Evolutionary conservation across 2,329 filamentous ascomycete genomes (phyloP), one percentile per base, ranked within the genome.

Genomic region (Geosmithia flava): DNA sequence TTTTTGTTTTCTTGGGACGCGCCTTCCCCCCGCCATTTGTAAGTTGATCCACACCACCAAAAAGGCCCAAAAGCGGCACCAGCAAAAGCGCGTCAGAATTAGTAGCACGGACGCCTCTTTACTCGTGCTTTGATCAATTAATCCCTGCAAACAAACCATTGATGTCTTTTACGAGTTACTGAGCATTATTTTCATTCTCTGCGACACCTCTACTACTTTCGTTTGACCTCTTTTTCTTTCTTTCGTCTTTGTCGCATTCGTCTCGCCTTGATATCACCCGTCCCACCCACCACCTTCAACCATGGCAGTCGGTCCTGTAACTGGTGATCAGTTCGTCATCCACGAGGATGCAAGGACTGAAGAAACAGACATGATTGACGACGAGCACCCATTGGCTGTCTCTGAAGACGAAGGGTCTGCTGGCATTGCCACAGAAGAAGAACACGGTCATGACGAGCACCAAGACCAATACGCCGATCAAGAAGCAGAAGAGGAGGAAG

Each of bases 271-370:
- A 11, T 10, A 19, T 3, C 41, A 23, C 6, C 23, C 23, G 4
- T 7, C 6, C 27, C 27, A 11, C 27, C 44, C 16, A n/a, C 17
- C 13, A 20, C 8, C 37, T 39, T 16, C 10, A 17, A 16, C 30
- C n/a, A 45, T 45, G 44, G 44, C 44, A 27, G 44, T 27, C 43
- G 44, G 23, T 27, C 3, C 20, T 27, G 20, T 30, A 16, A 23
- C 27, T 23, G n/a, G 29, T 7, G 63, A 70, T 20, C 55, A 62
- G 15, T 74, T 75, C 52, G 63, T 66, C 20, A 74, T 76, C 48
- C 71, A 75, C 56, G 68, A 75, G 51, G 73, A 76, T 63, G 63
- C 59, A 1, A 65, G 37, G 33, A 74, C 71, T 7, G 71, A 71
- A 52, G 72, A 75, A 46, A 71, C 71, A 1, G 67, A 72, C 53